These are phyloP conservation scores for Phytophthora europaea DNA, from an alignment of 352 stramenopile genomes.

Conservation along the genomic window DNA sequence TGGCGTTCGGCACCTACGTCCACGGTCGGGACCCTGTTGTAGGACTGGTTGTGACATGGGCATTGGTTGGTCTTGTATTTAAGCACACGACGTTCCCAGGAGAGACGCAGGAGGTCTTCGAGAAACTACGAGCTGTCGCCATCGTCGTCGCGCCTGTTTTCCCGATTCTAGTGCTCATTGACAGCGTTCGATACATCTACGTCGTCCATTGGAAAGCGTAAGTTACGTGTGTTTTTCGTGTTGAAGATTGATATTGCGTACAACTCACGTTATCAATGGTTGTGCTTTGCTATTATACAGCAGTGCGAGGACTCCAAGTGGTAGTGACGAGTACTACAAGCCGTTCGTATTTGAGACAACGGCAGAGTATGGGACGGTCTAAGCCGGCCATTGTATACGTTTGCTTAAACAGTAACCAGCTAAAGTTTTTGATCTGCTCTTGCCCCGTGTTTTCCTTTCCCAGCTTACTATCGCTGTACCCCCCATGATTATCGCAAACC, in stretches of 20 bases:
- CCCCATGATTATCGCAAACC: too few species aligned
- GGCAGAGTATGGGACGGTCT: conserved; percentile 66
- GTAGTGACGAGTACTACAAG: conserved; percentile 60
- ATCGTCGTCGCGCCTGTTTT: conserved; percentile 58
- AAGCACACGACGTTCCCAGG: conserved; percentile 53
- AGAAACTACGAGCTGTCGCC: conserved; percentile 59
- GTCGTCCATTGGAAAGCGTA: conserved; percentile 62
- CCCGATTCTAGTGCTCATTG: conserved; percentile 53
- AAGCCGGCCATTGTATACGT: conserved; percentile 34
- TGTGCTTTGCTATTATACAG: not conserved
- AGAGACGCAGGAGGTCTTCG: conserved; percentile 51
- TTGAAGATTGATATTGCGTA: not conserved
- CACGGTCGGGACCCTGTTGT: conserved; percentile 63
- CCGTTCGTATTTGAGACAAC: conserved; percentile 57
- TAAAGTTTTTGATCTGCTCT: conserved; percentile 33
- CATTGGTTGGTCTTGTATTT: conserved; percentile 48
- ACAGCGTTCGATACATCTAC: conserved; percentile 56
- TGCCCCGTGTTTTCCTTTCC: conserved; percentile 1
- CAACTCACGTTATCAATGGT: not conserved
- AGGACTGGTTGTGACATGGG: conserved; percentile 58
- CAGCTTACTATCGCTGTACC: too few species aligned
- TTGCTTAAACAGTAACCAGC: conserved; percentile 35
- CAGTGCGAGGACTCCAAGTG: conserved; percentile 23
- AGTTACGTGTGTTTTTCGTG: conserved; percentile 7
- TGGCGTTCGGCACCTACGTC: conserved; percentile 59